Base-by-base conservation (phyloP, 2,329 filamentous ascomycete species). In the Diaporthe destruens region DNA sequence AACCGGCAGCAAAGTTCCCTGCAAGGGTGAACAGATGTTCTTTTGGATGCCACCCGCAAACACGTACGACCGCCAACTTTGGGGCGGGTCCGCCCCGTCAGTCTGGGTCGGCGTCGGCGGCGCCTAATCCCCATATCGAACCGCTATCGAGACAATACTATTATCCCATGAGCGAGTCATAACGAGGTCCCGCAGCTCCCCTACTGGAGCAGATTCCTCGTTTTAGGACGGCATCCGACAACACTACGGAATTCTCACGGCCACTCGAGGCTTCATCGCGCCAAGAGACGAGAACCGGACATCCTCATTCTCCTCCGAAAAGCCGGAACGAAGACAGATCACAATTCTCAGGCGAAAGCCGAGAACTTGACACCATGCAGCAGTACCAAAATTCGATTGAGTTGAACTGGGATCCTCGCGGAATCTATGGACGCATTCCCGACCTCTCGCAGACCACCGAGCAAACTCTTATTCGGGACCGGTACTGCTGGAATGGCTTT, bases 1-100 rank as follows among this genome's bases (percentile, higher is more conserved):
- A 20, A 53, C 66, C 61, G 71, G 73, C 71, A 63, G 59, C 39
- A 74, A 72, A 44, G 59, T 74, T n/a, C 73, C 73, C 20, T 74
- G 73, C 23, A 42, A 70, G 32, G 73, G 71, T 47, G 71, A 74
- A 39, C 72, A 74, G 56, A 72, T 74, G 65, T 69, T 68, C 47
- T 74, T 74, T 59, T 74, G 73, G 65, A 55, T 67, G 68, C 68
- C 68, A 12, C 68, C 68, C 44, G 44, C 68, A 32, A 70, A n/a
- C 55, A 53, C 49, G 0, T 70, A 70, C 68, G 68, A 70, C 32
- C 68, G 68, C 11, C 68, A 70, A n/a, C 29, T 53, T 11, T 70
- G 68, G 68, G 55, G 68, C 47, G 67, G 42, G 14, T 49, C 47
- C 44, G 68, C 68, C 6, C 68, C 68, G 4, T 70, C 68, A 29